phyloP scores from a whole-genome alignment of 164 flowering plant species.

The Akebia trifoliata region DNA sequence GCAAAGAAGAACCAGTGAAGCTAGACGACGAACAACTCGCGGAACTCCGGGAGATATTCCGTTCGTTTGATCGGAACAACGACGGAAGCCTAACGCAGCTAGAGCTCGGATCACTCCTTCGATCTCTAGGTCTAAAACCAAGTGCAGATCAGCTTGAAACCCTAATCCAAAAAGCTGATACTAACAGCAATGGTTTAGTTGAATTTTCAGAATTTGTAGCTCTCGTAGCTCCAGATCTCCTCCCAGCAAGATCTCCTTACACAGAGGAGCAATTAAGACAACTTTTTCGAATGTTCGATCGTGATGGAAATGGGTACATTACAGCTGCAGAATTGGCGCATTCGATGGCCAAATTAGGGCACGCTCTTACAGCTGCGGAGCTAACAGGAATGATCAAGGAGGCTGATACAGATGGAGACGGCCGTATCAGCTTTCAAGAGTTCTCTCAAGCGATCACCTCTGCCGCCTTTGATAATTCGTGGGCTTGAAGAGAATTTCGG shows the following conservation, averaged over 20 bases:
- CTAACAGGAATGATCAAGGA: conserved; percentile 69
- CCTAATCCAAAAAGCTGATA: conserved; percentile 66
- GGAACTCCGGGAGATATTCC: conserved; percentile 79
- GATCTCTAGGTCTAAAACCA: conserved; percentile 77
- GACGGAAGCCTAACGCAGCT: conserved; percentile 91
- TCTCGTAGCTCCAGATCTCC: conserved; percentile 73
- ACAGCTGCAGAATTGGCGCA: conserved; percentile 67
- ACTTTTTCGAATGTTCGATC: conserved; percentile 56
- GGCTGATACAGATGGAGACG: conserved; percentile 72
- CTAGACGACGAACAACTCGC: conserved; percentile 75
- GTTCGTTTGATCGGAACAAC: conserved; percentile 77
- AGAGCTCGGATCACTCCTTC: conserved; percentile 72
- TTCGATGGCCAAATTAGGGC: conserved; percentile 67
- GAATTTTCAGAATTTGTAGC: conserved; percentile 91
- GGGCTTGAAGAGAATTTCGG: conserved; percentile 28
- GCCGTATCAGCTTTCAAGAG: conserved; percentile 53
- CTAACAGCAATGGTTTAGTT: conserved; percentile 70
- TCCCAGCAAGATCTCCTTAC: conserved; percentile 60
- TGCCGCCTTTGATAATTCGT: conserved; percentile 67
- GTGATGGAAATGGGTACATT: conserved; percentile 60
- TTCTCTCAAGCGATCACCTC: conserved; percentile 57
- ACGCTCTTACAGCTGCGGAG: conserved; percentile 55
- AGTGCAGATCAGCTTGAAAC: conserved; percentile 67
- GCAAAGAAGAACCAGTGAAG: conserved; percentile 35
- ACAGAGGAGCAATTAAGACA: conserved; percentile 67